Base-by-base conservation (phyloP, 2,329 filamentous ascomycete species). In the Colletotrichum liriopes region DNA sequence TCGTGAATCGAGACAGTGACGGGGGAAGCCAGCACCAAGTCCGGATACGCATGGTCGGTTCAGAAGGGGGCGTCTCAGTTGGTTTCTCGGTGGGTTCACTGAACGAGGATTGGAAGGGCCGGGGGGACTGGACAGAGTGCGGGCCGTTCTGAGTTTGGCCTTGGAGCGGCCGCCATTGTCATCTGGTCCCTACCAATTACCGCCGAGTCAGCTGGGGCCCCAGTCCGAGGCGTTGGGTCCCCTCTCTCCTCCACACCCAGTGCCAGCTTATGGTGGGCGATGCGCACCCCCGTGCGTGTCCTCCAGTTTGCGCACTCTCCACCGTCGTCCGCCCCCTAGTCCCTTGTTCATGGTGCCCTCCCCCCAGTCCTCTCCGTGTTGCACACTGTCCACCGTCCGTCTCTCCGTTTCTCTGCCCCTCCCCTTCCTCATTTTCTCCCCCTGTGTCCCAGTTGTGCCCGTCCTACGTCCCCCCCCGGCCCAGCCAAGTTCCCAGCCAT, bases 221-320 rank as follows among this genome's bases (percentile, higher is more conserved):
- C 61, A 71, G 71, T 73, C 71, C 71, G 49, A 73, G 71, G 71
- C 67, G 55, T 63, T 71, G 71, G 71, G 71, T 71, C 67, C 49
- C 59, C 59, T 52, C 55, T 41, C 37, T n/a, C 35, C 16, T 29
- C 45, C 55, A 55, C 20, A 55, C 43, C 52, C 62, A 41, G 52
- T 51, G 45, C 63, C n/a, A 39, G 26, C 29, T 23, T 9, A 47
- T 23, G 6, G 51, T 37, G 14, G 47, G n/a, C 29, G 29, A 20
- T 26, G 12, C 49, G 5, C 18, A 32, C 26, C 23, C 18, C 45
- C 32, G 45, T 62, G 41, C 18, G 45, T n/a, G 43, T 5, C 14
- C 20, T 37, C 12, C 45, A 23, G 14, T 49, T 29, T 62, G 3
- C 12, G 49, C 20, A 2, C 20, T 37, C 12, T 49, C 43, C 32